Conservation (phyloP, 2,329 filamentous ascomycete genomes). For the Fusarium hostae region DNA sequence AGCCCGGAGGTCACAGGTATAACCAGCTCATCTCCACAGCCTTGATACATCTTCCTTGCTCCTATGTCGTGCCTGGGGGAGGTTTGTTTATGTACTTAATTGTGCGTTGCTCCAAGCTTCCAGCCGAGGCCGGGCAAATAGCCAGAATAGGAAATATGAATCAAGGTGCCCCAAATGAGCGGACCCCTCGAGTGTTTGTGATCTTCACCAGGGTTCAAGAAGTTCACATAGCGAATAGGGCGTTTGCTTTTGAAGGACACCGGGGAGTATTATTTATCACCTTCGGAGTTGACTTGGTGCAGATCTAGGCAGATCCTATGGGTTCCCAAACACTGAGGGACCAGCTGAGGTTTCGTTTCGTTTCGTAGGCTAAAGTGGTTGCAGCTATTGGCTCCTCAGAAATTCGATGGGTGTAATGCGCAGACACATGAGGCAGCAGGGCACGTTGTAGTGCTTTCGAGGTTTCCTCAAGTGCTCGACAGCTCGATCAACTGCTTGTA, state of each 20-base stretch:
- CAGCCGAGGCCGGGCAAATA: constrained; percentile 8
- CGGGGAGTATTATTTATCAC: neutral
- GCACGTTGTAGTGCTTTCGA: neutral
- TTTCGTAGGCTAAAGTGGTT: constrained; percentile 22
- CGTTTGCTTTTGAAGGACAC: neutral
- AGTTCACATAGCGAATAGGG: constrained; percentile 10
- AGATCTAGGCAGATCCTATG: constrained; percentile 15
- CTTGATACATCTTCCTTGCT: constrained; percentile 15
- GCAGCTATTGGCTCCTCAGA: constrained; percentile 11
- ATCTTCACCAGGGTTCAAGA: constrained; percentile 13
- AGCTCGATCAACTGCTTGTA: neutral
- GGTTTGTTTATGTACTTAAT: constrained; percentile 35
- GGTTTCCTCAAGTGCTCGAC: constrained; percentile 4
- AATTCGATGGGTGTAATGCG: constrained; percentile 2
- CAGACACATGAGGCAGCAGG: neutral
- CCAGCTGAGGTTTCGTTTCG: neutral
- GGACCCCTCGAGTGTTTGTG: constrained; percentile 14
- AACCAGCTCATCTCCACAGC: neutral
- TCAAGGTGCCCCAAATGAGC: constrained; percentile 23
- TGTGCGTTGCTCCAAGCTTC: constrained; percentile 25
- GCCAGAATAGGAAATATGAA: constrained; percentile 24
- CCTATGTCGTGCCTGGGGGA: constrained; percentile 20
- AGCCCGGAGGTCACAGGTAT: neutral
- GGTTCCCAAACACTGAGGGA: constrained; percentile 1
- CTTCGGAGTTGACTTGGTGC: neutral